Conservation (phyloP, 2,329 filamentous ascomycete species). For the Exophiala calicioides region DNA sequence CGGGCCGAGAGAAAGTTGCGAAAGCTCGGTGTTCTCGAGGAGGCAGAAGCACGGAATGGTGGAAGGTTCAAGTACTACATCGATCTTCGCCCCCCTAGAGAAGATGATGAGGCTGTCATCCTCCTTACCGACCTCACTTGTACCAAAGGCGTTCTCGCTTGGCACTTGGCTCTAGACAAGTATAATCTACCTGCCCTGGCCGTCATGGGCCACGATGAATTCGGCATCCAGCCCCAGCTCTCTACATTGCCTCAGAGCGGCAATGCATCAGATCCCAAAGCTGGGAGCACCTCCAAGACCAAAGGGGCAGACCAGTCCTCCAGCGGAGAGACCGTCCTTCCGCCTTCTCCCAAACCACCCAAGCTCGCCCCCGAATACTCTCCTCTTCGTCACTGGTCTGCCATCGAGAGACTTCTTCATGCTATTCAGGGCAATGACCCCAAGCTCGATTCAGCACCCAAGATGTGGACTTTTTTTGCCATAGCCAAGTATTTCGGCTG, state of each 20-base stretch:
- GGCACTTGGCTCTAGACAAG: conserved; percentile 49
- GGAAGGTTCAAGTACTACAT: conserved; percentile 56
- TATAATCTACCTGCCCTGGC: conserved; percentile 43
- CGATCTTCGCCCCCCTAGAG: conserved; percentile 62
- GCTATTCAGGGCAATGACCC: conserved; percentile 57
- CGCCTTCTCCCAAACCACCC: neutral
- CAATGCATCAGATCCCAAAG: neutral
- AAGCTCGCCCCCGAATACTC: conserved; percentile 57
- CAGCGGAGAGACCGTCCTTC: neutral
- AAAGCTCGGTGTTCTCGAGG: conserved; percentile 13
- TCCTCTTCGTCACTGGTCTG: conserved; percentile 61
- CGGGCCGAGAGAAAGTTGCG: conserved; percentile 27
- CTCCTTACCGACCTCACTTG: conserved; percentile 61
- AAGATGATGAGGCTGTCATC: conserved; percentile 64
- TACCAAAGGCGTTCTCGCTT: conserved; percentile 56
- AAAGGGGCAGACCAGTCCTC: neutral
- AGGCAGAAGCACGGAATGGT: conserved; percentile 14
- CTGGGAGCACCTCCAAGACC: neutral
- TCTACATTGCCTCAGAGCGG: neutral
- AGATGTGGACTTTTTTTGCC: conserved; percentile 67
- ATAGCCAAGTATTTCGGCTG: conserved; percentile 61
- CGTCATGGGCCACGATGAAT: conserved; percentile 54
- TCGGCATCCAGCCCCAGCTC: conserved; percentile 21
- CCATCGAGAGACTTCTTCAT: conserved; percentile 64
- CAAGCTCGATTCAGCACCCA: conserved; percentile 63